Conservation (phyloP, 2,329 filamentous ascomycete species). For the Fusarium sacchari region DNA sequence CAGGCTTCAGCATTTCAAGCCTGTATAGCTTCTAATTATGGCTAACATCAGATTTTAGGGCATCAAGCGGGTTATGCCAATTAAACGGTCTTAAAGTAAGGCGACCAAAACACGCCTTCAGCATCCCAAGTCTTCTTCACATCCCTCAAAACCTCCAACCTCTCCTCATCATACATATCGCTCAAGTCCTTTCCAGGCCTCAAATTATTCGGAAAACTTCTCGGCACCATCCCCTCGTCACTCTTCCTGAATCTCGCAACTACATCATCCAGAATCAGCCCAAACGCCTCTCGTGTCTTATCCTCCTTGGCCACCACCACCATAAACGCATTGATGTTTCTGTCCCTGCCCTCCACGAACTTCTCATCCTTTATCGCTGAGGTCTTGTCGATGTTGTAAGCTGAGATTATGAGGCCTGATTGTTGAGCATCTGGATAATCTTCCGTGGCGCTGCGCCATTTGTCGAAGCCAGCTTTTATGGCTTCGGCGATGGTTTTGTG, state of each 20-base stretch:
- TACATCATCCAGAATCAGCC: conserved; percentile 6
- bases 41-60: rapidly evolving
- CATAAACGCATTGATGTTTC: conserved; percentile 20
- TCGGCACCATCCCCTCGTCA: conserved; percentile 8
- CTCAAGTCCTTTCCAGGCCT: conserved; percentile 25
- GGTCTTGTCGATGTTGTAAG: conserved; percentile 26
- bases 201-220: conserved; percentile 39
- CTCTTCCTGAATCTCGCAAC: conserved; percentile 13
- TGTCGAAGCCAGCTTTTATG: conserved; percentile 36
- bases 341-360: conserved; percentile 38
- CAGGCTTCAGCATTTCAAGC: not conserved
- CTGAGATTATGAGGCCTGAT: conserved; percentile 26
- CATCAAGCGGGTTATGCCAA: rapidly evolving
- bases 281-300: conserved; percentile 12
- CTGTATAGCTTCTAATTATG: not conserved
- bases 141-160: conserved; percentile 24
- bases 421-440: conserved; percentile 27
- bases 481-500: conserved; percentile 8
- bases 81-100: not conserved
- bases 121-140: conserved; percentile 41
- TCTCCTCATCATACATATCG: conserved; percentile 33
- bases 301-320: conserved; percentile 20
- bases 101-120: conserved; percentile 43
- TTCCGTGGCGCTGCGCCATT: conserved; percentile 39
- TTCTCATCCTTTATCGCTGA: not conserved